These are phyloP conservation scores for Xylariaceae sp. DNA, from an alignment of 2,329 filamentous ascomycete genomes.

Conservation along the genomic window DNA sequence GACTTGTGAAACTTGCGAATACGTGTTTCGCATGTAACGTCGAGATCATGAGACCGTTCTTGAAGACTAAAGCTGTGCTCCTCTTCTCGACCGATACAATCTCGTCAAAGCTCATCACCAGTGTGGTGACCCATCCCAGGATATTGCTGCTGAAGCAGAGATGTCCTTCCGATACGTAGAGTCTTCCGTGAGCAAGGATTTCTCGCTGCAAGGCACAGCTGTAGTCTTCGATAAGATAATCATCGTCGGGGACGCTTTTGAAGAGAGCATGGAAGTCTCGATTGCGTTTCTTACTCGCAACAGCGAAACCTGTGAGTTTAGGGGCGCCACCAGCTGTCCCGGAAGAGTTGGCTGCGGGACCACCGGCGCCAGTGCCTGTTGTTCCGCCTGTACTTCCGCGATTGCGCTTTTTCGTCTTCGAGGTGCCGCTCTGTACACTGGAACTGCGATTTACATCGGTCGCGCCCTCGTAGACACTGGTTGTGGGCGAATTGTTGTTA, in stretches of 20 bases:
- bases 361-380: slow-evolving; percentile 60
- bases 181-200: slow-evolving; percentile 84
- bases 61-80: slow-evolving; percentile 90
- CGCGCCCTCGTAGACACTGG: slow-evolving; percentile 58
- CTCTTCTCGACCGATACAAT: slow-evolving; percentile 96
- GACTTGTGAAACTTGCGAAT: slow-evolving; percentile 89
- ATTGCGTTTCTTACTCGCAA: slow-evolving; percentile 93
- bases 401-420: slow-evolving; percentile 59
- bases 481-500: slow-evolving; percentile 53
- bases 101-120: slow-evolving; percentile 98
- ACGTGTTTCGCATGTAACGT: slow-evolving; percentile 92
- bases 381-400: slow-evolving; percentile 72
- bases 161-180: slow-evolving; percentile 96
- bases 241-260: slow-evolving; percentile 94
- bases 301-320: slow-evolving; percentile 88
- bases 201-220: slow-evolving; percentile 94
- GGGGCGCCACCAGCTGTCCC: slow-evolving; percentile 54
- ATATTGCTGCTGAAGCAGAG: slow-evolving; percentile 99
- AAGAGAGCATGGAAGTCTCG: slow-evolving; percentile 91
- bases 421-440: slow-evolving; percentile 60
- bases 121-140: slow-evolving; percentile 92
- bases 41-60: slow-evolving; percentile 94
- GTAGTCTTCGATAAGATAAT: slow-evolving; percentile 97
- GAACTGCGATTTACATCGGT: slow-evolving; percentile 55
- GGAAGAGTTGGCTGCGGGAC: slow-evolving; percentile 64